A percentile compares a stretch with the other conserved stretches of the same genome.
Evolutionary conservation across 129 eudicot genomes (phyloP).

Genomic region (Rutidosis leptorrhynchoides): DNA sequence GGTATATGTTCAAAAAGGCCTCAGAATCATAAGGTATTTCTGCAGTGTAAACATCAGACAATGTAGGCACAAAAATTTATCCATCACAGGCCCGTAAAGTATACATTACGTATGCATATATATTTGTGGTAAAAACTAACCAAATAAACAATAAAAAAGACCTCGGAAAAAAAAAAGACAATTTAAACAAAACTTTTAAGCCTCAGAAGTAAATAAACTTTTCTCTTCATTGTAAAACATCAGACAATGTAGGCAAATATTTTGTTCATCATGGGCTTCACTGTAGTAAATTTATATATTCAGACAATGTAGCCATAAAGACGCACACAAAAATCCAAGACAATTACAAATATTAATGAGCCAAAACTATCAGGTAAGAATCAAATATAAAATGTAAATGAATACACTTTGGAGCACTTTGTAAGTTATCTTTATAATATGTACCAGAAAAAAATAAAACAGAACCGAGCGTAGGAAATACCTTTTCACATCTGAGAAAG

Average conservation of each 20-base stretch:
- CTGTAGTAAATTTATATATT: too few relatives aligned
- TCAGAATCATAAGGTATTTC: constrained; percentile 7
- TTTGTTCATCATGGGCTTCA: too few relatives aligned
- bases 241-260: constrained; percentile 6
- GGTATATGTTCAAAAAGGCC: not conserved
- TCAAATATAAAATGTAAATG: not conserved
- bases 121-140: too few relatives aligned
- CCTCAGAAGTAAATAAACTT: not conserved
- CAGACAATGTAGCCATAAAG: too few relatives aligned
- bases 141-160: too few relatives aligned
- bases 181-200: too few relatives aligned
- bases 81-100: constrained; percentile 23
- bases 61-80: constrained; percentile 13
- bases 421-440: not conserved
- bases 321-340: too few relatives aligned
- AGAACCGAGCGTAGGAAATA: not conserved
- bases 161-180: too few relatives aligned
- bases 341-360: too few relatives aligned
- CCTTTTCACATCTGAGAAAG: constrained; percentile 31
- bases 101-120: not conserved
- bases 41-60: constrained; percentile 16
- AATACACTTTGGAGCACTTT: not conserved
- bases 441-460: not conserved
- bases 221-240: not conserved
- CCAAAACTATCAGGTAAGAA: not conserved